Conservation (phyloP, 139 green algal genomes). For the Nannochloris sp. region DNA sequence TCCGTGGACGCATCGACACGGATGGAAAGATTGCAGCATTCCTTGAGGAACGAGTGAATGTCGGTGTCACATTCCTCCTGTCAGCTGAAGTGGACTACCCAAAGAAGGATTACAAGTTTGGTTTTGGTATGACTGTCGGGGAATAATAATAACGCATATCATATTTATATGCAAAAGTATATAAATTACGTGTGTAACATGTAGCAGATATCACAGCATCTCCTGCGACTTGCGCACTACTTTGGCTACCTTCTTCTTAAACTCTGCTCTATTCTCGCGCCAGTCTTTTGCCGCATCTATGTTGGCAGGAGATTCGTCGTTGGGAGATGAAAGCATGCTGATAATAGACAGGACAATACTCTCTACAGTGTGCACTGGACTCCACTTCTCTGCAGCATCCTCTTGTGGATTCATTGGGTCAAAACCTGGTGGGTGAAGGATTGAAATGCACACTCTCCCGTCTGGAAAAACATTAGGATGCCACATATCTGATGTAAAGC, state of each 20-base stretch:
- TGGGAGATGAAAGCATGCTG: conserved; percentile 96
- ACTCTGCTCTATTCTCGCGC: conserved; percentile 76
- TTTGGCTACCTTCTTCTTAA: conserved; percentile 80
- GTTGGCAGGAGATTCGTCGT: conserved; percentile 98
- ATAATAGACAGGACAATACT: conserved; percentile 99
- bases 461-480: conserved; percentile 95
- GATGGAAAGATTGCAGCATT: conserved; percentile 66
- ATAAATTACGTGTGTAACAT: conserved; percentile 1
- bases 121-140: conserved; percentile 82
- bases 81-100: conserved; percentile 90
- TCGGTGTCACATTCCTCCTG: conserved; percentile 94
- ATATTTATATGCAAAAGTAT: neutral
- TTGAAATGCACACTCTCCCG: conserved; percentile 98
- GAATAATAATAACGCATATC: conserved; percentile 49
- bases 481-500: conserved; percentile 99
- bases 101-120: conserved; percentile 94
- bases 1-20: conserved; percentile 70
- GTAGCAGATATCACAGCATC: conserved; percentile 48
- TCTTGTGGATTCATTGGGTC: conserved; percentile 94
- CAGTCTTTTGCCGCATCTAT: conserved; percentile 95
- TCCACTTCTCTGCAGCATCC: conserved; percentile 89
- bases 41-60: conserved; percentile 90
- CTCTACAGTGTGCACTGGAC: conserved; percentile 95
- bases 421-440: conserved; percentile 91
- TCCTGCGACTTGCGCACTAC: conserved; percentile 91